phyloP scores from a whole-genome alignment of 2,329 filamentous ascomycete genomes.

The Aspergillus latus region DNA sequence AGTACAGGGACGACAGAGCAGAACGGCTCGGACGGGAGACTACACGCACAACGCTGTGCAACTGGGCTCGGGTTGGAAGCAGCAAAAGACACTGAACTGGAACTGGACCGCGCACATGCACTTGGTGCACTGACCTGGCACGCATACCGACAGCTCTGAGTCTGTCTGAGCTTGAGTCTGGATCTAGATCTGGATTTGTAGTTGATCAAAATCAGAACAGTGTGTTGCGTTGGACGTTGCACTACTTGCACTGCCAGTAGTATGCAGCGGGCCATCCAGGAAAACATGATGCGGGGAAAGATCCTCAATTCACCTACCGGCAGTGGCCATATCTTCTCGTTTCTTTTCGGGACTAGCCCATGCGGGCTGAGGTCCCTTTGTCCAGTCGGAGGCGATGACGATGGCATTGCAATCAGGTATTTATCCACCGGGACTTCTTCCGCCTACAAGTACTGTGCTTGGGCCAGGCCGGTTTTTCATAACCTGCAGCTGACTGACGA shows the following conservation, averaged over 20 bases:
- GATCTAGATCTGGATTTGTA: neutral
- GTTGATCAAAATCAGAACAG: neutral
- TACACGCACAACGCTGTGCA: neutral
- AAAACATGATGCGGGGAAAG: constrained; percentile 5
- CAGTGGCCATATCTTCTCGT: neutral
- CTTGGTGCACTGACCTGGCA: neutral
- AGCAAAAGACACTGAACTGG: neutral
- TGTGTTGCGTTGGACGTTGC: constrained; percentile 7
- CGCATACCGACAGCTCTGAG: neutral
- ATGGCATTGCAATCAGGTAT: neutral
- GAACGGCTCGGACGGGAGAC: neutral
- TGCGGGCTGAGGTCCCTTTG: neutral
- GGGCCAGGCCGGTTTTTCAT: neutral
- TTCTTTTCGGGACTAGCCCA: constrained; percentile 1
- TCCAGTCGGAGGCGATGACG: neutral
- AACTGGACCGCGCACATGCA: neutral
- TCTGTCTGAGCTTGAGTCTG: neutral
- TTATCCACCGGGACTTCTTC: neutral
- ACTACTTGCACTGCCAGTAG: neutral
- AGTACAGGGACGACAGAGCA: neutral
- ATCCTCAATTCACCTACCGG: neutral
- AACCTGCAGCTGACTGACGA: neutral
- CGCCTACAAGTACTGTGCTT: neutral
- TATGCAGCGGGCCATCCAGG: constrained; percentile 10
- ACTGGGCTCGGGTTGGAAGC: neutral